Base-by-base conservation (phyloP, 805 yeast species). In the Schwanniomyces pseudopolymorphus region DNA sequence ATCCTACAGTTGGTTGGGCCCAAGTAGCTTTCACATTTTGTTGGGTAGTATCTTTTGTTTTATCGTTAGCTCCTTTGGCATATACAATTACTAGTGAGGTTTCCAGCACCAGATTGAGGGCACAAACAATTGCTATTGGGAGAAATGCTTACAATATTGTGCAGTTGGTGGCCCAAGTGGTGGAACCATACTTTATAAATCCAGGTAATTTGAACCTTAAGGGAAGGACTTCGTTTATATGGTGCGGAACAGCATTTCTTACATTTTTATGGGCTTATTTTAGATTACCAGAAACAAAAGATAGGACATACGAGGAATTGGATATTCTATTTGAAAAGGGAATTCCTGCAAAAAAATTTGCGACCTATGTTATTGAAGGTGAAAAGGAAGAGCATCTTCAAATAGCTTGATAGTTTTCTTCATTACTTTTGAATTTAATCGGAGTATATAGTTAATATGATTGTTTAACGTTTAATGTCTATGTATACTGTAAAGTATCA, bases 111-210 rank as follows among this genome's bases (percentile, higher is more conserved):
- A 54, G 55, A 24, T 55, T 74, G 28, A 66, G 79, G 59, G 56
- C 71, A 37, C 71, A 72, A 54, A 64, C 79, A 1, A 57, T 73
- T 40, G 71, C 71, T 33, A 28, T 60, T 17, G 64, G 72, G 43
- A 48, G 61, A 48, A 55, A 53, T 47, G 80, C 55, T 22, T 56
- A 56, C 43, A 64, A 69, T 51, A 36, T 64, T 17, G 58, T 60
- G 27, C n/a, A n/a, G n/a, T 62, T 67, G 42, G 58, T 69, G 47
- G 60, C 67, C 45, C 54, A 70, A 16, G 61, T 77, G 41, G 63
- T 73, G 39, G 58, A 53, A 37, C 84, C 84, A 11, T 77, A 75
- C 54, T 67, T 79, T 74, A 64, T 79, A 53, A 79, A 77, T 52
- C 74, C 80, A 1, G 60, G 60, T 16, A 64, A 66, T 28, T 78